Conservation (phyloP, 2,329 filamentous ascomycete genomes). For the Botrytis sinoallii region DNA sequence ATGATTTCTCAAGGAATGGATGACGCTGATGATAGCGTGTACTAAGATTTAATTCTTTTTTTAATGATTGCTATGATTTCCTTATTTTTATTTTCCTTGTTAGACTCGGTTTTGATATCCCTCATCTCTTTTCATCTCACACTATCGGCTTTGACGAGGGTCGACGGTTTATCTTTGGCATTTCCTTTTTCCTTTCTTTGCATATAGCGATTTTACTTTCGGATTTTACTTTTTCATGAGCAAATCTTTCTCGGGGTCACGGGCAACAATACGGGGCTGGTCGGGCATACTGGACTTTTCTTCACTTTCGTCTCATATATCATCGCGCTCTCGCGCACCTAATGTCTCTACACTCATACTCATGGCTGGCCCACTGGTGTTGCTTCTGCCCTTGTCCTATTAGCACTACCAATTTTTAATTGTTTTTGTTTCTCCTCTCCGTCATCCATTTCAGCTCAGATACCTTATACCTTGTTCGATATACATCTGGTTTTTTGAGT, state of each 20-base stretch:
- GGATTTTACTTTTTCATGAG: conserved; percentile 26
- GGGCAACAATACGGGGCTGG: conserved; percentile 45
- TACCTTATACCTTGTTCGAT: conserved; percentile 65
- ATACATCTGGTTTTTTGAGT: conserved; percentile 40
- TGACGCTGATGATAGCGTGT: conserved; percentile 63
- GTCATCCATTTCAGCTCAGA: conserved; percentile 42
- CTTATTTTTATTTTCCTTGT: conserved; percentile 36
- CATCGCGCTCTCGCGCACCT: conserved; percentile 29
- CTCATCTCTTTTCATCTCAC: conserved; percentile 33
- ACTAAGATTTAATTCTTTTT: conserved; percentile 42
- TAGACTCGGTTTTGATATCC: conserved; percentile 37
- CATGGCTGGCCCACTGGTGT: conserved; percentile 39
- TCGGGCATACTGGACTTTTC: conserved; percentile 37
- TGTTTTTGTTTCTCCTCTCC: conserved; percentile 32
- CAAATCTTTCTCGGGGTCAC: conserved; percentile 40
- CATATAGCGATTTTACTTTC: conserved; percentile 34
- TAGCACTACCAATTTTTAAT: conserved; percentile 32
- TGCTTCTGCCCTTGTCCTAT: conserved; percentile 38
- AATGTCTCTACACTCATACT: conserved; percentile 33
- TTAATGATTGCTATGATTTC: conserved; percentile 45
- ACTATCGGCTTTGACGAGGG: conserved; percentile 34
- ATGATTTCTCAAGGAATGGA: conserved; percentile 70
- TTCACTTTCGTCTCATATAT: conserved; percentile 28
- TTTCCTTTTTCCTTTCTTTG: conserved; percentile 34
- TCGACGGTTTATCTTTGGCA: conserved; percentile 13